phyloP scores from a whole-genome alignment of 1,284 basidiomycete genomes.

The Cutaneotrichosporon sp. region DNA sequence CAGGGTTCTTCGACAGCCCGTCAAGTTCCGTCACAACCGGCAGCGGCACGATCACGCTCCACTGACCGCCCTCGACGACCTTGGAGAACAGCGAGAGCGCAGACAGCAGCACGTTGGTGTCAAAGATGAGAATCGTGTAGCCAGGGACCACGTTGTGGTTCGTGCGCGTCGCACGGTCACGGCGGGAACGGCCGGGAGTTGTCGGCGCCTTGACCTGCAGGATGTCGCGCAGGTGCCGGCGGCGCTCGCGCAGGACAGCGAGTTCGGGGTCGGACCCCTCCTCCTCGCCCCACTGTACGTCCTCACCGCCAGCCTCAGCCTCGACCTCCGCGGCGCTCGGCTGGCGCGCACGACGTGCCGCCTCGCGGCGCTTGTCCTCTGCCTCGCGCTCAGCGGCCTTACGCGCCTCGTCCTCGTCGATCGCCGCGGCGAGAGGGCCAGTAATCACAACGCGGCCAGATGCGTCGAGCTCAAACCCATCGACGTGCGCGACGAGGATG shows the following conservation, averaged over 20 bases:
- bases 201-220: slow-evolving; percentile 13
- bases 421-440: slow-evolving; percentile 65
- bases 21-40: slow-evolving; percentile 71
- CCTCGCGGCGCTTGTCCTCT: slow-evolving; percentile 22
- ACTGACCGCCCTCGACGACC: slow-evolving; percentile 71
- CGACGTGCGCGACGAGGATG: slow-evolving; percentile 63
- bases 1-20: slow-evolving; percentile 66
- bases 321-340: background rate
- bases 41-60: slow-evolving; percentile 86
- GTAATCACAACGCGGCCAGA: slow-evolving; percentile 52
- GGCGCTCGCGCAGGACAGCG: slow-evolving; percentile 59
- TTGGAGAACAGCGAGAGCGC: slow-evolving; percentile 66
- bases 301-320: slow-evolving; percentile 52
- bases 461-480: slow-evolving; percentile 65
- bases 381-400: slow-evolving; percentile 26
- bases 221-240: slow-evolving; percentile 47
- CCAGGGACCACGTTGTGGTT: slow-evolving; percentile 61
- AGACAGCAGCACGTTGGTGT: slow-evolving; percentile 88
- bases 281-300: slow-evolving; percentile 54
- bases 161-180: background rate
- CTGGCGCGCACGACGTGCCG: slow-evolving; percentile 10
- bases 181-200: background rate
- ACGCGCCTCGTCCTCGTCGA: slow-evolving; percentile 64
- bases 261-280: slow-evolving; percentile 63
- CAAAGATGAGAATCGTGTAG: slow-evolving; percentile 83